Evolutionary conservation across 1,284 basidiomycete species (phyloP).

Genomic region (Malassezia globosa): DNA sequence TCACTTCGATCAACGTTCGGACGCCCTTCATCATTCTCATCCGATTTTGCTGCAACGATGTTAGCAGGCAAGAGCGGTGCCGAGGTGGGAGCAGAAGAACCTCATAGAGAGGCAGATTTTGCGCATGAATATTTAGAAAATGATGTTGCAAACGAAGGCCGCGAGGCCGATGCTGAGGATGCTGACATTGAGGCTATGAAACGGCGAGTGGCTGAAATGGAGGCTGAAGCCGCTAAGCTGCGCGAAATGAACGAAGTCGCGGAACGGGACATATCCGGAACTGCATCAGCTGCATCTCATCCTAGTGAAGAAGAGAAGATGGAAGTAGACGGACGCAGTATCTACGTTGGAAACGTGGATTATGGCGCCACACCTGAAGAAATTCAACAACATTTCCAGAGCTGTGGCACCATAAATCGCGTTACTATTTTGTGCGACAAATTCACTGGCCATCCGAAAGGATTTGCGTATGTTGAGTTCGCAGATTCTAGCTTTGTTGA

Average conservation of each 20-base stretch:
- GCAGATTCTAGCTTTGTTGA: constrained; percentile 85
- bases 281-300: constrained; percentile 23
- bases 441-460: constrained; percentile 98
- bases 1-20: too few species aligned
- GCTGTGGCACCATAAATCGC: constrained; percentile 94
- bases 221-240: constrained; percentile 74
- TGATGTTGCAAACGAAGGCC: constrained; percentile 5
- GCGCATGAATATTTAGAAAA: constrained; percentile 3
- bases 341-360: constrained; percentile 97
- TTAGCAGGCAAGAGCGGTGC: not conserved
- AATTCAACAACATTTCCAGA: constrained; percentile 92
- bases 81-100: not conserved
- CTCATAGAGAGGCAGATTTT: constrained; percentile 4
- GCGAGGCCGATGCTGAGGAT: constrained; percentile 28
- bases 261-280: constrained; percentile 58
- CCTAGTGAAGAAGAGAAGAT: constrained; percentile 49
- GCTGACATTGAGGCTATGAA: constrained; percentile 63
- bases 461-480: constrained; percentile 98
- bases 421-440: constrained; percentile 99
- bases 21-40: too few species aligned
- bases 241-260: constrained; percentile 81
- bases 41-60: not conserved
- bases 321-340: constrained; percentile 70
- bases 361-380: constrained; percentile 96
- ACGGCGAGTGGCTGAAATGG: constrained; percentile 66